Base-by-base conservation (phyloP, 306 rosid species). In the Pyrus bretschneideri region DNA sequence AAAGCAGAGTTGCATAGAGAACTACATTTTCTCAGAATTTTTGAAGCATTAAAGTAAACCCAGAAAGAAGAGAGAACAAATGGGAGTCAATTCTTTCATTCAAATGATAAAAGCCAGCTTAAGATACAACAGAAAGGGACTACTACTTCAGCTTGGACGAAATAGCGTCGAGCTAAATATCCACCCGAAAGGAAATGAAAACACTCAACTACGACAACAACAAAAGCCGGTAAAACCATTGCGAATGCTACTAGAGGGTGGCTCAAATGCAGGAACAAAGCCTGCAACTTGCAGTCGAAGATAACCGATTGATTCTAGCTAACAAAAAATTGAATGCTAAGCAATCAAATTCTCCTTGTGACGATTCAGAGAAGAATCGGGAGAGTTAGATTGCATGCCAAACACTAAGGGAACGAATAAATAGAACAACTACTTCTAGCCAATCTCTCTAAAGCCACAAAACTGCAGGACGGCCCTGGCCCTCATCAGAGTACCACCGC, bases 401-500 rank as follows among this genome's bases (percentile, higher is more conserved):
- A 77, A 71, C 72, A 78, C 76, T 78, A 62, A 70, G 23, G 67
- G 76, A 42, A 71, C 40, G 78, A 81, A 82, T 80, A 61, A 82
- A 84, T 79, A 68, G 27, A 79, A 85, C 74, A 23, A 42, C 85
- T 82, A 85, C 73, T 70, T 72, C 90, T 91, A 87, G 75, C 78
- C 78, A 68, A 67, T 73, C 83, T 83, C 93, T 85, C 77, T 60
- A 73, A 83, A 40, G 85, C 91, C 90, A 78, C 98, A 91, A 93
- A 93, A 91, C 87, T 91, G 91, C 76, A 83, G 86, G 84, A 74
- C 9, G 4, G n/a, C 27, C 27, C 27, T 25, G 27, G 70, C 75
- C 63, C 62, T 22, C 85, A 88, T 90, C 86, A 95, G 68, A 95
- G 97, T 79, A 95, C 93, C 81, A 92, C 57, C 27, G 93, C 99